Evolutionary conservation across 108 stramenopile species (phyloP).

Genomic region (Fragilaria radians): DNA sequence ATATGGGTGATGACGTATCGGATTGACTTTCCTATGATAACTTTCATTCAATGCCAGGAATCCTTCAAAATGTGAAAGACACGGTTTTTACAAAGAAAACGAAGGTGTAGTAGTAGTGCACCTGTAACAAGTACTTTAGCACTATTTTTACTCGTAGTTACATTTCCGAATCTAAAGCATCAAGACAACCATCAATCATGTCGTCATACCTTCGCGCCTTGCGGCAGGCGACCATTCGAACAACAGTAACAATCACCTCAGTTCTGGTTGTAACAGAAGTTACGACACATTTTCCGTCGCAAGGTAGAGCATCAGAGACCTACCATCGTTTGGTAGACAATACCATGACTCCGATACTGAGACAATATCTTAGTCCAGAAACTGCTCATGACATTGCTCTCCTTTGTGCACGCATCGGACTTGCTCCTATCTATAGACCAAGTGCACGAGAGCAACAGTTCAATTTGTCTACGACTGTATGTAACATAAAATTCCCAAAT

Average conservation of each 20-base stretch:
- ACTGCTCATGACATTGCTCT: constrained; percentile 42
- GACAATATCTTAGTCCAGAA: constrained; percentile 55
- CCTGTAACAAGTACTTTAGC: too few relatives aligned
- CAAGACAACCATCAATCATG: constrained; percentile 1
- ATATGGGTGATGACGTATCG: too few relatives aligned
- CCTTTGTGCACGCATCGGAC: constrained; percentile 27
- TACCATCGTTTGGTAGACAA: constrained; percentile 65
- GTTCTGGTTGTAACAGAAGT: constrained; percentile 43
- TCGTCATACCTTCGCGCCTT: constrained; percentile 7
- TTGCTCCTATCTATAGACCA: constrained; percentile 49
- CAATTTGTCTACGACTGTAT: constrained; percentile 5
- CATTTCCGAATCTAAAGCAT: too few relatives aligned
- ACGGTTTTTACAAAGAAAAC: too few relatives aligned
- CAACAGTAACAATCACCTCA: constrained; percentile 15
- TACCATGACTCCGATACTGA: constrained; percentile 48
- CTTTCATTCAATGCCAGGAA: too few relatives aligned
- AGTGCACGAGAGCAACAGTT: constrained; percentile 27
- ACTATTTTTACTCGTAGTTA: too few relatives aligned
- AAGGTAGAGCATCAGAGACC: constrained; percentile 56
- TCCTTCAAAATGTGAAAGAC: too few relatives aligned
- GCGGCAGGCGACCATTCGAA: constrained; percentile 11
- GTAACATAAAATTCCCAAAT: constrained; percentile 42
- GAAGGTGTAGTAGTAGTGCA: too few relatives aligned
- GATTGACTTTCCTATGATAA: too few relatives aligned
- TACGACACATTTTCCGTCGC: constrained; percentile 67